Evolutionary conservation across 306 rosid genomes (phyloP).

Genomic region (Medicago lupulina): DNA sequence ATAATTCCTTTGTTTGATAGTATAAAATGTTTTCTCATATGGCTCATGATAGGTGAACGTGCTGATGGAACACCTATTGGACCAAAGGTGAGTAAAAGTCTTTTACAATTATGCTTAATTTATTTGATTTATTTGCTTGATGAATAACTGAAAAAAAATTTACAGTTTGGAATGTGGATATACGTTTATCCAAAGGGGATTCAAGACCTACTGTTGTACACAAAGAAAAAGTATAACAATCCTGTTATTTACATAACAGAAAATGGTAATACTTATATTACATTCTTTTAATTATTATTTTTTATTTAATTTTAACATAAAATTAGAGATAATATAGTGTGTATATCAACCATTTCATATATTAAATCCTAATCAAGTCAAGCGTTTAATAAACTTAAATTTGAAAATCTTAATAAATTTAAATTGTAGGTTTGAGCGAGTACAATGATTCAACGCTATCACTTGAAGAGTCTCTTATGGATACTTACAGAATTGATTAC

Average conservation of each 20-base stretch:
- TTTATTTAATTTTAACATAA: not conserved
- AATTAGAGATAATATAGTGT: not conserved
- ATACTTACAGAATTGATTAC: conserved; percentile 3
- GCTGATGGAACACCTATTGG: not conserved
- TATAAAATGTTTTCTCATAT: not conserved
- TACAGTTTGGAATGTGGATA: conserved; percentile 50
- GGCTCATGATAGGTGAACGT: not conserved
- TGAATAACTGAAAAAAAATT: not conserved
- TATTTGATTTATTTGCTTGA: no score
- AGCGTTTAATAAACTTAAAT: no score
- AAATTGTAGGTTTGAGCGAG: conserved; percentile 59
- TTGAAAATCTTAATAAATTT: no score
- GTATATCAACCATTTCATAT: not conserved
- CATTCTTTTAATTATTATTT: not conserved
- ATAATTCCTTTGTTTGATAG: not conserved
- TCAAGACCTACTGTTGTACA: conserved; percentile 50
- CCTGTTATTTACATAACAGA: conserved; percentile 73
- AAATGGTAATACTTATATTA: conserved; percentile 52
- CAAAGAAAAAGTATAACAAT: conserved; percentile 53
- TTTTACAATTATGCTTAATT: not conserved
- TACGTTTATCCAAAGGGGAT: conserved; percentile 66
- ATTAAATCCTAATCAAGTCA: not conserved
- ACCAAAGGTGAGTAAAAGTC: not conserved
- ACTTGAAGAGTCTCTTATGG: not conserved
- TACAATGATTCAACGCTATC: not conserved